These are phyloP conservation scores for Myriangium duriaei DNA, from an alignment of 2,329 filamentous ascomycete species.

Conservation along the genomic window DNA sequence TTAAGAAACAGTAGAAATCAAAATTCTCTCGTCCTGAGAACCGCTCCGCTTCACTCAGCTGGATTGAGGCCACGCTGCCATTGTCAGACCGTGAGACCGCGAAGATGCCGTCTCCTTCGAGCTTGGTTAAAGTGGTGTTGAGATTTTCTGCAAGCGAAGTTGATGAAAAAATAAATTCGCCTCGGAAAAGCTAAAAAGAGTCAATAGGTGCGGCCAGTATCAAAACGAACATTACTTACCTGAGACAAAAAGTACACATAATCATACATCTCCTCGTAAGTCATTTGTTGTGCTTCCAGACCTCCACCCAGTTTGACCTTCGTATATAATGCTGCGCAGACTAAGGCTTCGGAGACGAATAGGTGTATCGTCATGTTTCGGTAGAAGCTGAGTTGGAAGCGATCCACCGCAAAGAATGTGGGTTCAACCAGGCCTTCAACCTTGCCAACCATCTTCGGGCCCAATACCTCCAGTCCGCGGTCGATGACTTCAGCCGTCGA, in stretches of 20 bases:
- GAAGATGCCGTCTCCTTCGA: slow-evolving; percentile 71
- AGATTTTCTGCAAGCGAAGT: slow-evolving; percentile 73
- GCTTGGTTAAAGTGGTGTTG: slow-evolving; percentile 60
- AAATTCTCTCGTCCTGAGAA: slow-evolving; percentile 79
- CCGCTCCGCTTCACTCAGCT: slow-evolving; percentile 65
- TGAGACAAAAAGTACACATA: slow-evolving; percentile 83
- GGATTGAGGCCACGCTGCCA: slow-evolving; percentile 51
- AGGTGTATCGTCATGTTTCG: slow-evolving; percentile 99
- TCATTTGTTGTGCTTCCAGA: slow-evolving; percentile 64
- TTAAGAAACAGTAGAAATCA: slow-evolving; percentile 96
- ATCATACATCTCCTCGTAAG: slow-evolving; percentile 57
- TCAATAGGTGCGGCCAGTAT: neutral
- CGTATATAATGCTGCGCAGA: slow-evolving; percentile 83
- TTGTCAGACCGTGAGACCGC: slow-evolving; percentile 46
- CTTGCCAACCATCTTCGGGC: slow-evolving; percentile 73
- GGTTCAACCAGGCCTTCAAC: slow-evolving; percentile 72
- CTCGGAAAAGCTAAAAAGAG: slow-evolving; percentile 61
- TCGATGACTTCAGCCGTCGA: slow-evolving; percentile 74
- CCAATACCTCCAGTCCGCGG: slow-evolving; percentile 80
- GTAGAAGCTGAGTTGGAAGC: slow-evolving; percentile 94
- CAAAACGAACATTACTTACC: slow-evolving; percentile 19
- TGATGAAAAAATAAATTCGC: slow-evolving; percentile 92
- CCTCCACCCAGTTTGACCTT: slow-evolving; percentile 85
- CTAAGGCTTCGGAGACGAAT: slow-evolving; percentile 85
- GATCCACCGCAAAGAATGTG: slow-evolving; percentile 88